Evolutionary conservation across 2,329 filamentous ascomycete genomes (phyloP), one percentile per base, ranked within the genome.

Genomic region (Clathrospora elynae): DNA sequence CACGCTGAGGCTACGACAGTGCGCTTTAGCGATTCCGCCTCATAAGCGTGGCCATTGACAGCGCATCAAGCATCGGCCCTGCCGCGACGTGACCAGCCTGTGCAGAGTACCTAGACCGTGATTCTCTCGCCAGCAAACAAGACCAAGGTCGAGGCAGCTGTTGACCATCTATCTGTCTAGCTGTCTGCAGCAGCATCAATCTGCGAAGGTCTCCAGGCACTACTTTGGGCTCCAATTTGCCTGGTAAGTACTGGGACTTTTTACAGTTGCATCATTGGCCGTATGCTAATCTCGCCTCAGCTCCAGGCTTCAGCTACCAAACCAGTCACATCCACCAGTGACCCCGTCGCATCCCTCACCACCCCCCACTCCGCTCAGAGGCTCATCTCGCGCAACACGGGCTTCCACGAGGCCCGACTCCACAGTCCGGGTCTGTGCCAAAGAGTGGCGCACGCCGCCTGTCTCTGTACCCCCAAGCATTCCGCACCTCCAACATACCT

Each of bases 41-140:
- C 64, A 63, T 61, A 67, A 67, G 66, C 63, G 61, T 67, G 64
- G 66, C 67, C 67, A 71, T 70, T 71, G 68, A 70, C 68, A 71
- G 66, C 68, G 61, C 68, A 71, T 71, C 67, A 64, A 68, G 55
- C 67, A 66, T 65, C 64, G 54, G 55, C 50, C 57, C 55, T 64
- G 56, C 57, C 51, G 62, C 64, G 61, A 68, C 65, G 64, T 70
- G 66, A 70, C 60, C 61, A 61, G 47, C 57, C 51, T 55, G 46
- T 55, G 51, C 55, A 55, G 49, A 52, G 49, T 55, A 59, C 54
- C 60, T 59, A 63, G 62, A 62, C 57, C 55, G 53, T 55, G 46
- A 53, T 53, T 48, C 25, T 54, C 53, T 55, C 55, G 50, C 46
- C 58, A 64, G 59, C 67, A 68, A 68, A 61, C 65, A 65, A 53